Conservation (phyloP, 371 early-diverging fungal species). For the Syncephalis plumigaleata region DNA sequence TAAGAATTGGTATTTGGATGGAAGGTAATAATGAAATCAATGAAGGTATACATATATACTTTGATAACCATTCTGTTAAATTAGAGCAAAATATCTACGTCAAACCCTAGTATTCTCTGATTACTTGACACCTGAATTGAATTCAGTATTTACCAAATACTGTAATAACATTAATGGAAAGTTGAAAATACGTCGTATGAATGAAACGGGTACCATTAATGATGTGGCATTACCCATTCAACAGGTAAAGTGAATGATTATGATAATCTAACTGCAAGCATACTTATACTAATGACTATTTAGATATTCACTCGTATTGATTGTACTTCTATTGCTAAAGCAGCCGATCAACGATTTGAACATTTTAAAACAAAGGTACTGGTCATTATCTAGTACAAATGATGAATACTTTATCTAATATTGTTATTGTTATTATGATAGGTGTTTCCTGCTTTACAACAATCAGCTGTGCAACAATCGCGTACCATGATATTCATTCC, state of each 20-base stretch:
- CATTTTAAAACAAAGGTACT: conserved; percentile 63
- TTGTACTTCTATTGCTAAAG: conserved; percentile 27
- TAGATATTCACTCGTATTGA: conserved; percentile 52
- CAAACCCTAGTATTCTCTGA: conserved; percentile 73
- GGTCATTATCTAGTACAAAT: no score
- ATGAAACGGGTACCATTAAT: conserved; percentile 45
- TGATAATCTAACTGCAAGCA: neutral
- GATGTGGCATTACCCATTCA: conserved; percentile 63
- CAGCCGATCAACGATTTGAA: conserved; percentile 68
- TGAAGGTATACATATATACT: neutral
- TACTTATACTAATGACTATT: conserved; percentile 4
- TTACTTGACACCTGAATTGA: conserved; percentile 75
- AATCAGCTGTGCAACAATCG: conserved; percentile 16
- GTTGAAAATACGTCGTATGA: conserved; percentile 38
- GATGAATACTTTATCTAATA: no score
- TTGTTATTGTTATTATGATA: conserved; percentile 1
- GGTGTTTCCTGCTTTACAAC: conserved; percentile 1
- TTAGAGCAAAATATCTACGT: conserved; percentile 60
- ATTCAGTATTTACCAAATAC: conserved; percentile 56
- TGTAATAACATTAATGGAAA: conserved; percentile 63
- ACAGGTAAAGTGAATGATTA: conserved; percentile 23
- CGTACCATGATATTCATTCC: conserved; percentile 80
- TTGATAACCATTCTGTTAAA: no score
- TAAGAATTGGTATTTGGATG: conserved; percentile 72
- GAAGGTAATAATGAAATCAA: conserved; percentile 16